A percentile compares a stretch with the other conserved stretches of the same genome.
Evolutionary conservation across 176 grass and related monocot species (phyloP).

Genomic region (Stipa capillata): DNA sequence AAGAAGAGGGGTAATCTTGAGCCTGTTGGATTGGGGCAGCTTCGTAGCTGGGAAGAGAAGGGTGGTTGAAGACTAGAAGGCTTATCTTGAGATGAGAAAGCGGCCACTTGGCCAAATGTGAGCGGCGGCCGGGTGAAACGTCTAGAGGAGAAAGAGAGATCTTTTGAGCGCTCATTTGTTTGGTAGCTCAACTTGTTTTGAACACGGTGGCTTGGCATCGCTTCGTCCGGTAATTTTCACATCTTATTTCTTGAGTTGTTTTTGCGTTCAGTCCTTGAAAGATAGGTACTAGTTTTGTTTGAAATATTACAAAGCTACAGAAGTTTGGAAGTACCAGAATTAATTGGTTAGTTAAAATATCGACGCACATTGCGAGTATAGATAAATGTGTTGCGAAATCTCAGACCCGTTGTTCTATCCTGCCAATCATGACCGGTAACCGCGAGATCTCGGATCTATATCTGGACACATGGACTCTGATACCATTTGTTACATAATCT

Average conservation of each 20-base stretch:
- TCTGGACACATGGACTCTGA: too few species aligned
- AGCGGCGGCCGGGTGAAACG: constrained; percentile 50
- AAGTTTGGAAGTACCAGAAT: too few species aligned
- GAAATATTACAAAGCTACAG: too few species aligned
- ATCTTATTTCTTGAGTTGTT: neutral
- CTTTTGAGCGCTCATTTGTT: constrained; percentile 25
- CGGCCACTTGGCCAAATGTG: constrained; percentile 48
- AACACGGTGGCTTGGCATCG: neutral
- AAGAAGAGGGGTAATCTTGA: neutral
- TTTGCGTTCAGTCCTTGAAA: neutral
- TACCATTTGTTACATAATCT: too few species aligned
- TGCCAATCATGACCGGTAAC: too few species aligned
- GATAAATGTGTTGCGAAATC: too few species aligned
- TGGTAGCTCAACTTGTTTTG: neutral
- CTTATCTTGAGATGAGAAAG: constrained; percentile 49
- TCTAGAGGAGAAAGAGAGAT: constrained; percentile 30
- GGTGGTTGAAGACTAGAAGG: neutral
- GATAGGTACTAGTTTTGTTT: neutral
- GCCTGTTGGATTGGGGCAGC: neutral
- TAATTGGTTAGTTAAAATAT: too few species aligned
- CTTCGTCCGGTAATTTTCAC: neutral
- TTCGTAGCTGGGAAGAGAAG: neutral
- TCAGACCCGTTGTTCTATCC: too few species aligned
- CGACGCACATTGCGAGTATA: too few species aligned
- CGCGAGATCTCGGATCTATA: too few species aligned